Percentiles rank a stretch among this genome's conserved stretches.
Conservation (phyloP, 768 basidiomycete species). For the Russula virescens region DNA sequence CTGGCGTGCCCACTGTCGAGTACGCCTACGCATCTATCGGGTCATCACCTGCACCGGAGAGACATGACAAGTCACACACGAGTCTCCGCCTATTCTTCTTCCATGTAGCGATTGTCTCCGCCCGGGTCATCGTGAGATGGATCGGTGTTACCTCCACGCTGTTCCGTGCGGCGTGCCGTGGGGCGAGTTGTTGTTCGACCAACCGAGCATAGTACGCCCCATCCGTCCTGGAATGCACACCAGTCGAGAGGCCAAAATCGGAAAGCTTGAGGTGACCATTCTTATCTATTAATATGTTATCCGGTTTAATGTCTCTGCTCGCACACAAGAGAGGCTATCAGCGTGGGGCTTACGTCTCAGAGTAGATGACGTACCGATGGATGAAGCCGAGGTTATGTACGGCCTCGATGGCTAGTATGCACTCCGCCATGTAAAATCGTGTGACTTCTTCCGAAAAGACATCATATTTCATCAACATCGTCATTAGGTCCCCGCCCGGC, state of each 20-base stretch:
- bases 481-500: constrained; percentile 98
- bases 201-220: constrained; percentile 91
- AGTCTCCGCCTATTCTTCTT: constrained; percentile 96
- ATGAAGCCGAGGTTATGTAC: constrained; percentile 98
- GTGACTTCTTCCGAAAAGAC: constrained; percentile 99
- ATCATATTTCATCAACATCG: constrained; percentile 99
- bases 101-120: constrained; percentile 95
- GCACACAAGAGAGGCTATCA: neutral
- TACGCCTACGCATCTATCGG: constrained; percentile 58
- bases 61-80: constrained; percentile 37
- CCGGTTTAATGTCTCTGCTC: constrained; percentile 93
- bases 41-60: neutral
- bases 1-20: constrained; percentile 96
- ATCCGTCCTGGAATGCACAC: constrained; percentile 96
- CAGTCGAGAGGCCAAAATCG: constrained; percentile 97
- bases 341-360: neutral
- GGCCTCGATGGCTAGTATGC: constrained; percentile 93
- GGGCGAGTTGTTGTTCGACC: constrained; percentile 53
- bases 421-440: constrained; percentile 97
- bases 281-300: constrained; percentile 98
- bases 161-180: constrained; percentile 62
- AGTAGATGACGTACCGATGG: constrained; percentile 61
- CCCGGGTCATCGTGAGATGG: constrained; percentile 89
- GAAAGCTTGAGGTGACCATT: constrained; percentile 96
- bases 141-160: constrained; percentile 97